Evolutionary conservation across 371 early-diverging fungal species (phyloP).

Genomic region (Chytridium lagenaria): DNA sequence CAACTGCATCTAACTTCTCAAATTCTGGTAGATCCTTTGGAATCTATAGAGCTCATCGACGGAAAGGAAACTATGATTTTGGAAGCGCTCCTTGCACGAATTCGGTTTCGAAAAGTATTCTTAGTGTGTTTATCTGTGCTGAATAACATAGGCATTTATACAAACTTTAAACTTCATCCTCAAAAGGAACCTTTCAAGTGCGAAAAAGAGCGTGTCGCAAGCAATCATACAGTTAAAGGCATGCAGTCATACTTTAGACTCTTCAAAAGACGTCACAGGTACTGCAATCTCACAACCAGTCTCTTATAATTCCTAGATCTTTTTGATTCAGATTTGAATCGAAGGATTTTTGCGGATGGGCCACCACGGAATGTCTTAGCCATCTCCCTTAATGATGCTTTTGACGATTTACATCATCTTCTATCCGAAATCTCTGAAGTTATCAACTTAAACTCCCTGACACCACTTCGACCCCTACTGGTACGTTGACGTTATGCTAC

Average conservation of each 20-base stretch:
- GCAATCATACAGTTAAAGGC: slow-evolving; percentile 3
- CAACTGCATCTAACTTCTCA: not conserved
- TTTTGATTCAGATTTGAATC: slow-evolving; percentile 10
- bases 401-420: not conserved
- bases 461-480: slow-evolving; percentile 1
- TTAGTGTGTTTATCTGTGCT: not conserved
- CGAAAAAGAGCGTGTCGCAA: slow-evolving; percentile 16
- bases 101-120: slow-evolving; percentile 7
- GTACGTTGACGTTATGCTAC: not conserved
- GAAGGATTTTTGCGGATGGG: not conserved
- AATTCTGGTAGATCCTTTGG: not conserved
- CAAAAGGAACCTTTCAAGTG: slow-evolving; percentile 6
- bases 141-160: not conserved
- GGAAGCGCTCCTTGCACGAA: slow-evolving; percentile 2
- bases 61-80: not conserved
- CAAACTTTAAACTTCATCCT: slow-evolving; percentile 1
- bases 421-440: not conserved
- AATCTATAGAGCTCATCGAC: not conserved
- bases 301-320: not conserved
- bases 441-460: not conserved
- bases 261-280: slow-evolving; percentile 1
- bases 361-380: not conserved
- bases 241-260: not conserved
- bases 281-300: not conserved
- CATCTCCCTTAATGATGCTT: not conserved